phyloP scores from a whole-genome alignment of 129 eudicot species.

The Chrysanthemum seticuspe region DNA sequence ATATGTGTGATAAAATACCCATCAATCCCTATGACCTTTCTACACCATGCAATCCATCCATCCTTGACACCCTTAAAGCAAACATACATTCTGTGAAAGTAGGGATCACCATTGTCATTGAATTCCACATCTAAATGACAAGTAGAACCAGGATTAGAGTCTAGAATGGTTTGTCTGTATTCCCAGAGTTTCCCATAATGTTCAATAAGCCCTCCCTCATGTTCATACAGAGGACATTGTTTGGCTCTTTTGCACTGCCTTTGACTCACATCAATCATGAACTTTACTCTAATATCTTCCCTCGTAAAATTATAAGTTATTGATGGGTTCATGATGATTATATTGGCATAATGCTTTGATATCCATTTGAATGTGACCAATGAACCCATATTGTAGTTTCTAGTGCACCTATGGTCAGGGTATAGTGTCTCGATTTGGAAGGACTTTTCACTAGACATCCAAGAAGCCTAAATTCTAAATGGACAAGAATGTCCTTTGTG shows the following conservation, averaged over 20 bases:
- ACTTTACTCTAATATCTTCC: too few species aligned
- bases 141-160: too few species aligned
- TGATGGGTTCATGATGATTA: too few species aligned
- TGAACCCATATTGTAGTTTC: background rate
- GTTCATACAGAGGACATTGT: background rate
- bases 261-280: too few species aligned
- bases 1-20: background rate
- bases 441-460: background rate
- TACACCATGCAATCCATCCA: background rate
- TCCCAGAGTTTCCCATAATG: background rate
- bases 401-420: background rate
- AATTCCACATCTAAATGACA: background rate
- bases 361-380: too few species aligned
- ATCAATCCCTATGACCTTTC: background rate
- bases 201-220: slow-evolving; percentile 1
- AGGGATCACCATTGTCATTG: background rate
- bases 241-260: too few species aligned
- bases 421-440: background rate
- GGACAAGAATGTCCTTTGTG: background rate
- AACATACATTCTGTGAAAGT: background rate
- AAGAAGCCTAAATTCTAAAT: slow-evolving; percentile 10
- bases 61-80: background rate
- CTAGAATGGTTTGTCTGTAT: too few species aligned
- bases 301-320: too few species aligned
- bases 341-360: too few species aligned